Conservation (phyloP, 2,329 filamentous ascomycete genomes). For the Phialophora macrospora region DNA sequence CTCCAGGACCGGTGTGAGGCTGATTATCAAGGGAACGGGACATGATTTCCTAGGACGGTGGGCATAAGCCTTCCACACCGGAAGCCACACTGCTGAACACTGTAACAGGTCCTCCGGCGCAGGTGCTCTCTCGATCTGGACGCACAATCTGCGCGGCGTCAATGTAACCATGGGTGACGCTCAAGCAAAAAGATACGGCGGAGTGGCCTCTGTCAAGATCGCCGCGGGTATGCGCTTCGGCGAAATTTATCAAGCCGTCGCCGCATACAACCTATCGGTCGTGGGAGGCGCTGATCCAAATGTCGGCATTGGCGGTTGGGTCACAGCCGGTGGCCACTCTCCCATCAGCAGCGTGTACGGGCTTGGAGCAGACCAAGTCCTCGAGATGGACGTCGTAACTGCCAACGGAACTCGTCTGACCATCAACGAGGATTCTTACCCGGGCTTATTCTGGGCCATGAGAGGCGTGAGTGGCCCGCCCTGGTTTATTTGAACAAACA, state of each 20-base stretch:
- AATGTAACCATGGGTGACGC: constrained; percentile 24
- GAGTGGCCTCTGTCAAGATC: constrained; percentile 56
- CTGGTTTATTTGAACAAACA: constrained; percentile 42
- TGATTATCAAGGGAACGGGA: constrained; percentile 61
- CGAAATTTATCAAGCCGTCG: constrained; percentile 59
- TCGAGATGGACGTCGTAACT: constrained; percentile 56
- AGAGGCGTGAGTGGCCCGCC: constrained; percentile 45
- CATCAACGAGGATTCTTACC: constrained; percentile 49
- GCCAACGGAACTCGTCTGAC: constrained; percentile 53
- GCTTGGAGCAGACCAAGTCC: constrained; percentile 57
- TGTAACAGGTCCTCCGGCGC: constrained; percentile 43
- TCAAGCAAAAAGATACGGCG: constrained; percentile 28
- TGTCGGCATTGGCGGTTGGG: constrained; percentile 58
- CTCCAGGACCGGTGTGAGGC: constrained; percentile 46
- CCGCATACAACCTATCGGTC: constrained; percentile 54
- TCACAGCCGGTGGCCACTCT: constrained; percentile 60
- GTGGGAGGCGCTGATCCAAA: constrained; percentile 62
- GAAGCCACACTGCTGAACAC: constrained; percentile 42
- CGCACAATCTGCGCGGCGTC: constrained; percentile 30
- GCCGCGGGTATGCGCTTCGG: constrained; percentile 60
- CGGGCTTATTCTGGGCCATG: constrained; percentile 59
- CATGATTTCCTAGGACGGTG: constrained; percentile 51
- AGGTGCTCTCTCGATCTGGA: constrained; percentile 53
- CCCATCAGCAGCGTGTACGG: constrained; percentile 58
- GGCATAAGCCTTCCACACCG: neutral